These are phyloP conservation scores for Iberis pinnata DNA, from an alignment of 345 rosid species.

Conservation along the genomic window DNA sequence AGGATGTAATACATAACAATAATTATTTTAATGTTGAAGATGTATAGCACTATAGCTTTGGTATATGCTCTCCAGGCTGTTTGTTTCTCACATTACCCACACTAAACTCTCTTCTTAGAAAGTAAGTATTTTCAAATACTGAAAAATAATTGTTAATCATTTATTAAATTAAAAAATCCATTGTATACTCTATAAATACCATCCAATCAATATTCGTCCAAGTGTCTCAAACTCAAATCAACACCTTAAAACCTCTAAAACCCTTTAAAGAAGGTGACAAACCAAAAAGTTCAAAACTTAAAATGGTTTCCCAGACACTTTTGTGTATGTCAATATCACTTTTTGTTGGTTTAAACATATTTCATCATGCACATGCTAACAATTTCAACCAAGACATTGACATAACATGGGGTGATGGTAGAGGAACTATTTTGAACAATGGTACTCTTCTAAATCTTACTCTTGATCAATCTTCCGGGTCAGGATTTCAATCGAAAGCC, in stretches of 20 bases:
- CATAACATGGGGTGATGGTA: slow-evolving; percentile 42
- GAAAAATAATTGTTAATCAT: not conserved
- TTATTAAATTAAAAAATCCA: too few relatives aligned
- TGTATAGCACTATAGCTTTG: too few relatives aligned
- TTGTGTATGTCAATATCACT: slow-evolving; percentile 6
- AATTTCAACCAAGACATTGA: slow-evolving; percentile 35
- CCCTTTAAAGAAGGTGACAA: too few relatives aligned
- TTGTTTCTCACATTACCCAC: slow-evolving; percentile 26
- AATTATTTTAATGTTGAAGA: too few relatives aligned
- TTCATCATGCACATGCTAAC: slow-evolving; percentile 21
- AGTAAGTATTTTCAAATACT: too few relatives aligned
- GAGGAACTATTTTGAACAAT: slow-evolving; percentile 30
- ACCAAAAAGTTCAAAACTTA: too few relatives aligned
- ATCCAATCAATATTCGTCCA: slow-evolving; percentile 9
- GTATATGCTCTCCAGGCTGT: slow-evolving; percentile 29
- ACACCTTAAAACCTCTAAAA: slow-evolving; percentile 12
- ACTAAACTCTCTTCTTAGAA: too few relatives aligned
- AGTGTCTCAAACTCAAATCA: slow-evolving; percentile 13
- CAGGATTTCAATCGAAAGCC: slow-evolving; percentile 39
- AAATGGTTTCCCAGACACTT: slow-evolving; percentile 10
- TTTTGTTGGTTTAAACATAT: slow-evolving; percentile 11
- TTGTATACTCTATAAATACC: slow-evolving; percentile 20
- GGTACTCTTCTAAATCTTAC: slow-evolving; percentile 36
- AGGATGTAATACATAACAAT: slow-evolving; percentile 8
- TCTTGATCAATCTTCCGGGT: slow-evolving; percentile 37